These are phyloP conservation scores for Daedaleopsis sinensis DNA, from an alignment of 768 basidiomycete species.

Conservation along the genomic window DNA sequence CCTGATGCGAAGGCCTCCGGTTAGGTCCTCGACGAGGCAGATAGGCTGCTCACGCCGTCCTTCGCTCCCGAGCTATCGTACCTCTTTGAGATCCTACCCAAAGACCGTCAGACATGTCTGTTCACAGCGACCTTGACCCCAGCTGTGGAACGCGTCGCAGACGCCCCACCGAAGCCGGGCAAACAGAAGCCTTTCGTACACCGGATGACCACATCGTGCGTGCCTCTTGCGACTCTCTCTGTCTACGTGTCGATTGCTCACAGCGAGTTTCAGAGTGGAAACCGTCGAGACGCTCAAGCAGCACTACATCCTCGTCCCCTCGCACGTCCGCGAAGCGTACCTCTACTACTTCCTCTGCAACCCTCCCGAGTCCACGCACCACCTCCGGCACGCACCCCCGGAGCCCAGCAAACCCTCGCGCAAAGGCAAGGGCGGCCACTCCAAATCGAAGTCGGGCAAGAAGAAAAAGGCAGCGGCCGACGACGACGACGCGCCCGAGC, in stretches of 20 bases:
- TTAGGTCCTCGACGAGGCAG: slow-evolving; percentile 95
- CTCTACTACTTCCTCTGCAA: slow-evolving; percentile 88
- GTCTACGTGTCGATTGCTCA: slow-evolving; percentile 8
- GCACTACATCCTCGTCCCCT: slow-evolving; percentile 89
- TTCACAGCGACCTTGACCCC: slow-evolving; percentile 95
- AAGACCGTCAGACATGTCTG: slow-evolving; percentile 91
- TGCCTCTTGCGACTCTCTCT: slow-evolving; percentile 7
- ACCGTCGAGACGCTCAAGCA: slow-evolving; percentile 91
- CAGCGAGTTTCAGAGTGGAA: slow-evolving; percentile 61
- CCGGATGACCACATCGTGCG: slow-evolving; percentile 73
- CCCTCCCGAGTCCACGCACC: slow-evolving; percentile 78
- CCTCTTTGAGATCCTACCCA: slow-evolving; percentile 77
- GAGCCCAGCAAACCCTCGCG: slow-evolving; percentile 43
- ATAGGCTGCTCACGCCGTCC: slow-evolving; percentile 85
- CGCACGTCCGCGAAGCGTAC: slow-evolving; percentile 92
- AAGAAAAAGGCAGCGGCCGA: slow-evolving; percentile 36
- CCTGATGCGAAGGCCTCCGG: not conserved
- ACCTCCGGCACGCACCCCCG: slow-evolving; percentile 66
- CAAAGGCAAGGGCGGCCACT: slow-evolving; percentile 27
- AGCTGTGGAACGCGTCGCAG: slow-evolving; percentile 78
- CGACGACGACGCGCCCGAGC: slow-evolving; percentile 53
- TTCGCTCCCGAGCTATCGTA: slow-evolving; percentile 85
- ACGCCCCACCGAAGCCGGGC: slow-evolving; percentile 73
- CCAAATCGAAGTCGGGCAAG: slow-evolving; percentile 34
- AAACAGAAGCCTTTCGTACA: slow-evolving; percentile 90